Percentiles rank a stretch among this genome's conserved stretches.
These are phyloP conservation scores for Ceratocystiopsis minuta DNA, from an alignment of 2,329 filamentous ascomycete species.

Conservation along the genomic window DNA sequence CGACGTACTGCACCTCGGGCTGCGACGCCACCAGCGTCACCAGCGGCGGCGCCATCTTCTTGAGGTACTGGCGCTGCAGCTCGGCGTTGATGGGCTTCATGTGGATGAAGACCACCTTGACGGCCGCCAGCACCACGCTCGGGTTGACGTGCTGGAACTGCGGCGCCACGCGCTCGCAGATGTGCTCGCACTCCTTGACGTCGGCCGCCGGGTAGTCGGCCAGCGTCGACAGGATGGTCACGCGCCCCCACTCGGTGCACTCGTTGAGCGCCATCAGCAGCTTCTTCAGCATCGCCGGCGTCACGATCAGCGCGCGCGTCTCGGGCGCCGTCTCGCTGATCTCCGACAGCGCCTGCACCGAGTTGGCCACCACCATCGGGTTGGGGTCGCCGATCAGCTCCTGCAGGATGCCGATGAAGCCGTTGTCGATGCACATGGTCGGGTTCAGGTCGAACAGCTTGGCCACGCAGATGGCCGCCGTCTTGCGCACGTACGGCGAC, in stretches of 20 bases:
- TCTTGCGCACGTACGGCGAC: constrained; percentile 96
- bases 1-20: constrained; percentile 95
- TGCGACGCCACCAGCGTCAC: constrained; percentile 91
- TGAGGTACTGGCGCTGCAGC: constrained; percentile 67
- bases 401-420: constrained; percentile 82
- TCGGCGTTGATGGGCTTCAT: constrained; percentile 66
- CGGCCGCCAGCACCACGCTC: constrained; percentile 88
- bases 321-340: constrained; percentile 84
- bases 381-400: constrained; percentile 95
- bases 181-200: constrained; percentile 91
- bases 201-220: constrained; percentile 78
- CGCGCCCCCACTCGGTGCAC: constrained; percentile 94
- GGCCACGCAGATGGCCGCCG: constrained; percentile 90
- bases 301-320: constrained; percentile 71
- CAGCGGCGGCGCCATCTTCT: constrained; percentile 95
- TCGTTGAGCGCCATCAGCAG: constrained; percentile 92
- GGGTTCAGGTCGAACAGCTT: constrained; percentile 96
- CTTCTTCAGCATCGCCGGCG: constrained; percentile 73
- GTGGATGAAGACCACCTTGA: constrained; percentile 94
- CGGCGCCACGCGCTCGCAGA: constrained; percentile 86
- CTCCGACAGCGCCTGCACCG: constrained; percentile 80
- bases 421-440: constrained; percentile 83
- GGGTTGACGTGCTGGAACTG: constrained; percentile 98
- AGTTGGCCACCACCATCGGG: constrained; percentile 97
- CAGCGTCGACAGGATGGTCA: constrained; percentile 79